phyloP scores from a whole-genome alignment of 2,329 filamentous ascomycete species.

The Aspergillus clavatus region DNA sequence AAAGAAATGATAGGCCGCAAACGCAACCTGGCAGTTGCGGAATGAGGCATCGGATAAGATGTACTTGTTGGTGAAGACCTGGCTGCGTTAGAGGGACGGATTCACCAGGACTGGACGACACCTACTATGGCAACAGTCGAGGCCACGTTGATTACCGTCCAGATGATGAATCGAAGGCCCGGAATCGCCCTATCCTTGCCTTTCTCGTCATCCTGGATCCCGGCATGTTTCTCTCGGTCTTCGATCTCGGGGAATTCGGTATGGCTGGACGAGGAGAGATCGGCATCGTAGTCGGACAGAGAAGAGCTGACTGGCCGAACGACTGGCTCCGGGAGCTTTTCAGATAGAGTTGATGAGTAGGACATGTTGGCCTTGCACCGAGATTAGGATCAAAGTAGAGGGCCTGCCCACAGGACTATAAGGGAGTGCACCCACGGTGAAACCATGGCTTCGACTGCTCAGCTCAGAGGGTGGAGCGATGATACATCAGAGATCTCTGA shows the following conservation, averaged over 20 bases:
- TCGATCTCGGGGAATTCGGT: background rate
- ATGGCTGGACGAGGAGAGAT: background rate
- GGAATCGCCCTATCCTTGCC: background rate
- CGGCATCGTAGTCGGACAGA: conserved; percentile 3
- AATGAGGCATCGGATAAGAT: conserved; percentile 17
- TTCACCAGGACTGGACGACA: background rate
- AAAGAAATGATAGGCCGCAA: conserved; percentile 21
- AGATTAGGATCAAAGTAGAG: background rate
- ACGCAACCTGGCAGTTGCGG: conserved; percentile 18
- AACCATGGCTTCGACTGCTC: background rate
- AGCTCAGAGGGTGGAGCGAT: background rate
- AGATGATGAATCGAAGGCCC: conserved; percentile 10
- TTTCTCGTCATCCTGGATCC: conserved; percentile 3
- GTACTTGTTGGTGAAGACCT: conserved; percentile 22
- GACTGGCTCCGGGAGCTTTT: background rate
- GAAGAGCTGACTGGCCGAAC: background rate
- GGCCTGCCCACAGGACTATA: background rate
- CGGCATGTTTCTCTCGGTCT: conserved; percentile 2
- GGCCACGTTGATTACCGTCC: conserved; percentile 16
- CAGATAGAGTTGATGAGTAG: background rate
- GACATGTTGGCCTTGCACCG: background rate
- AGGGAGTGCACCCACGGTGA: background rate
- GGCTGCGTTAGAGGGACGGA: background rate
- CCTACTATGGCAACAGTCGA: conserved; percentile 21
- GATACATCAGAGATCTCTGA: background rate